Evolutionary conservation across 176 grass and related monocot genomes (phyloP).

Genomic region (Microstegium vimineum): DNA sequence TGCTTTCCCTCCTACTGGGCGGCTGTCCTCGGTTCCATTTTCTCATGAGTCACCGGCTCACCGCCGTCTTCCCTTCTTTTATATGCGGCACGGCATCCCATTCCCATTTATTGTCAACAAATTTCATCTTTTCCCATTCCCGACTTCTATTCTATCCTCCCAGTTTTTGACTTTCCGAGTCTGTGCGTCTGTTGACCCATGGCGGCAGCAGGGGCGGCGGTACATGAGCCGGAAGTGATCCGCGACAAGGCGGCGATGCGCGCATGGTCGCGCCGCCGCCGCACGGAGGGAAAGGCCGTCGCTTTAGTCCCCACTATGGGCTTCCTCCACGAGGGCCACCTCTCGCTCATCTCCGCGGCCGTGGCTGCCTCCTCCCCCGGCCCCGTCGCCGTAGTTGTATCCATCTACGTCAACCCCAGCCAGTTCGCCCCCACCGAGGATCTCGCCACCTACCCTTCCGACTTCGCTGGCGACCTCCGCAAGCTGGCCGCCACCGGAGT

Average conservation of each 20-base stretch:
- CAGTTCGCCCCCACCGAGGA: no score
- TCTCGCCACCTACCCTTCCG: no score
- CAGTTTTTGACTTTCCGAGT: neutral
- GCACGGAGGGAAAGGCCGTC: conserved; percentile 50
- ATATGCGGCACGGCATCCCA: neutral
- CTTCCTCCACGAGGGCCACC: conserved; percentile 87
- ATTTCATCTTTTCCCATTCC: neutral
- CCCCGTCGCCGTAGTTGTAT: no score
- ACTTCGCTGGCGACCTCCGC: no score
- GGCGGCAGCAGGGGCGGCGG: conserved; percentile 18
- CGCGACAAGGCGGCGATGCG: no score
- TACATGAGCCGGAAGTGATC: conserved; percentile 44
- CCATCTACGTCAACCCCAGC: no score
- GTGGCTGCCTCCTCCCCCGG: conserved; percentile 22
- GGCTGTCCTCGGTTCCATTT: neutral
- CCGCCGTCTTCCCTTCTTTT: neutral
- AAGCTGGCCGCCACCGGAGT: conserved; percentile 58
- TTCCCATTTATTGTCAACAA: neutral
- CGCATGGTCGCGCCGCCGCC: conserved; percentile 51
- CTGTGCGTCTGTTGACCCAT: neutral
- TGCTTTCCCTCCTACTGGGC: neutral
- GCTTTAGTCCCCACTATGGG: conserved; percentile 93
- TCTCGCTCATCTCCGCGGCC: conserved; percentile 57
- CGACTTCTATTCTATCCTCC: neutral
- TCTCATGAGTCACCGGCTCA: neutral